phyloP scores from a whole-genome alignment of 2,329 filamentous ascomycete genomes.

The Claviceps capensis region DNA sequence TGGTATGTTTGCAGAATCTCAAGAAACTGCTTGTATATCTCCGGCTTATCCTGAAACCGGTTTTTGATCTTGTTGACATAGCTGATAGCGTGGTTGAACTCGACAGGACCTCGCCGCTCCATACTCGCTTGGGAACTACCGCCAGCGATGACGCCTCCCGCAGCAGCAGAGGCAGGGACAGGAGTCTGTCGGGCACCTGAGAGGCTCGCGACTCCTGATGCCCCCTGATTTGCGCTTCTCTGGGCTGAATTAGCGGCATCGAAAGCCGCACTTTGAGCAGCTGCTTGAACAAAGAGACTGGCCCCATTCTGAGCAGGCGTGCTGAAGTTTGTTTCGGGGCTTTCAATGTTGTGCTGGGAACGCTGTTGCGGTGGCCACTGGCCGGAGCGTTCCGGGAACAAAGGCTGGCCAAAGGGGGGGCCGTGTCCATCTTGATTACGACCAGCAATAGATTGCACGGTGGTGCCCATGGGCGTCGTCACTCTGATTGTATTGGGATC shows the following conservation, averaged over 20 bases:
- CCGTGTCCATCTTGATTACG: conserved; percentile 31
- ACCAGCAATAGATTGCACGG: conserved; percentile 69
- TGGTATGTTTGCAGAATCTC: conserved; percentile 98
- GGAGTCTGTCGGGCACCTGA: conserved; percentile 43
- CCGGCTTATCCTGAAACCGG: conserved; percentile 87
- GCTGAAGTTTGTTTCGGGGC: conserved; percentile 48
- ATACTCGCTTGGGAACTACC: conserved; percentile 46
- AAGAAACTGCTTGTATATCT: conserved; percentile 98
- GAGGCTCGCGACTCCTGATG: conserved; percentile 29
- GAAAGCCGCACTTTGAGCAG: conserved; percentile 22
- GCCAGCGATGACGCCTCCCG: conserved; percentile 47
- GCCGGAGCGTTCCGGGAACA: conserved; percentile 33
- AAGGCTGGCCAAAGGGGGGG: conserved; percentile 25
- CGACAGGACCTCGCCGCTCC: conserved; percentile 85
- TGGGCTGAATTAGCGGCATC: conserved; percentile 18
- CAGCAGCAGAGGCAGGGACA: conserved; percentile 40
- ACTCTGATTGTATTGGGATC: conserved; percentile 94
- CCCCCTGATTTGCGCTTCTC: conserved; percentile 17
- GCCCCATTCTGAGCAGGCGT: conserved; percentile 39
- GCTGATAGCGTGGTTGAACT: conserved; percentile 98
- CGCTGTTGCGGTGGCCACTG: conserved; percentile 46
- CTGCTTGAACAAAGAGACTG: conserved; percentile 31
- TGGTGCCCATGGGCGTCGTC: conserved; percentile 95
- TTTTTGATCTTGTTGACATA: conserved; percentile 99
- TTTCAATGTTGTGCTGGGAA: conserved; percentile 45